Evolutionary conservation across 352 stramenopile genomes (phyloP), one percentile per base, ranked within the genome.

Genomic region (Pythium oligandrum): DNA sequence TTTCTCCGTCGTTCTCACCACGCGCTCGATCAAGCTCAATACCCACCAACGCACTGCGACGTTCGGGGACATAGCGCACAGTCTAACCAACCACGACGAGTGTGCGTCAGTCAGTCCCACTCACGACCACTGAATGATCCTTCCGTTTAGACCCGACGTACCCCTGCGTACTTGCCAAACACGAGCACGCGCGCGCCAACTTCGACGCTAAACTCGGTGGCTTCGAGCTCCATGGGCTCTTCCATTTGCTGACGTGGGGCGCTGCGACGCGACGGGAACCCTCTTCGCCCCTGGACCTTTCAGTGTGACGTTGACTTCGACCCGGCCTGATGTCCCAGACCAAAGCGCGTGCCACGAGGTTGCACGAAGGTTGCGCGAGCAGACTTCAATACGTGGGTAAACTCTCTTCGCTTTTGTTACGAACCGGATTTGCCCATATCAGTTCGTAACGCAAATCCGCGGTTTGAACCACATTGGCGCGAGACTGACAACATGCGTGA

Each of bases 11-110:
- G 44, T 61, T 80, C 56, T 96, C 78, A 12, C 90, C 90, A 8
- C 68, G 60, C 30, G 85, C 71, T 11, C 82, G 83, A 35, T 88
- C 74, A 35, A 97, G 75, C 57, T 97, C 86, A 7, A 97, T 73
- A 40, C 90, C 90, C 36, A 97, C 73, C 31, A 76, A 69, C 33
- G 68, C 68, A 1, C 66, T 79, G 42, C 68, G 76, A 8, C 69
- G 64, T 32, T 76, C 63, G 1, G 81, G 69, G 17, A 90, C 75
- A 54, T 90, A 83, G 17, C 73, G 78, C 45, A 94, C 72, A 36
- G 74, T 64, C 83, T 93, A 60, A 63, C 39, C 12, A 37, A 59
- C 35, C 45, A 51, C 26, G 6, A 12, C 30, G 7, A 51, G 30
- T 39, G 26, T 26, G 17, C 17, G 17, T 26, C 17, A 26, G 17